Percentiles rank a stretch among this genome's conserved stretches.
phyloP scores from a whole-genome alignment of 768 basidiomycete species.

The Hericium coralloides region DNA sequence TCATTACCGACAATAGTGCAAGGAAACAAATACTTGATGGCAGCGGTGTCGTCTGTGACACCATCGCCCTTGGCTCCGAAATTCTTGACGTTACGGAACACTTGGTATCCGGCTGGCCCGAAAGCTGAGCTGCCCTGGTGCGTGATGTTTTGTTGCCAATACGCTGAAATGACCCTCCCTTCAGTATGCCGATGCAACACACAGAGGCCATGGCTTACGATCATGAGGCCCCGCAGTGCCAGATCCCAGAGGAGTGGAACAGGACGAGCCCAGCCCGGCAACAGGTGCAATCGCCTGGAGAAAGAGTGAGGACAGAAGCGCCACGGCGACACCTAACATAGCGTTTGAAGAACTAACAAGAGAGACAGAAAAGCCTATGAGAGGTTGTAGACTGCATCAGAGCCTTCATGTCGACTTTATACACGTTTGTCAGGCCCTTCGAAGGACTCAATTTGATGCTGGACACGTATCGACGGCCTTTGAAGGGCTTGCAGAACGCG shows the following conservation, averaged over 20 bases:
- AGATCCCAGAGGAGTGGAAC: slow-evolving; percentile 33
- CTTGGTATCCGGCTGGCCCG: slow-evolving; percentile 37
- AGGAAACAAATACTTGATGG: slow-evolving; percentile 46
- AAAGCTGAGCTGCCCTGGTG: slow-evolving; percentile 63
- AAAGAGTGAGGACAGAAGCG: background rate
- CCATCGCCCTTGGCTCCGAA: slow-evolving; percentile 55
- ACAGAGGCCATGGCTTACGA: slow-evolving; percentile 7
- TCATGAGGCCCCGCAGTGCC: slow-evolving; percentile 45
- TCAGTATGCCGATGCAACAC: no score
- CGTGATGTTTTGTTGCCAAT: slow-evolving; percentile 63
- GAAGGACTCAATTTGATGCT: no score
- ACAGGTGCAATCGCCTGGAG: background rate
- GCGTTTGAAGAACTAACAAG: background rate
- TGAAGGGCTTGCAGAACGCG: no score
- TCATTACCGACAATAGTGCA: background rate
- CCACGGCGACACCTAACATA: background rate
- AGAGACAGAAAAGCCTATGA: background rate
- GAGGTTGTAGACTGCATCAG: no score
- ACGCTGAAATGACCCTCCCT: slow-evolving; percentile 22
- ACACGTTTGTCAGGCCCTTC: no score
- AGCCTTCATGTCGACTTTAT: no score
- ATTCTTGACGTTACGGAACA: slow-evolving; percentile 70
- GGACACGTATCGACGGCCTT: no score
- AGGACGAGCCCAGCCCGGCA: slow-evolving; percentile 36
- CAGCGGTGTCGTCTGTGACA: slow-evolving; percentile 62